Base-by-base conservation (phyloP, 1,284 basidiomycete genomes). In the Leccinum fuscescens region DNA sequence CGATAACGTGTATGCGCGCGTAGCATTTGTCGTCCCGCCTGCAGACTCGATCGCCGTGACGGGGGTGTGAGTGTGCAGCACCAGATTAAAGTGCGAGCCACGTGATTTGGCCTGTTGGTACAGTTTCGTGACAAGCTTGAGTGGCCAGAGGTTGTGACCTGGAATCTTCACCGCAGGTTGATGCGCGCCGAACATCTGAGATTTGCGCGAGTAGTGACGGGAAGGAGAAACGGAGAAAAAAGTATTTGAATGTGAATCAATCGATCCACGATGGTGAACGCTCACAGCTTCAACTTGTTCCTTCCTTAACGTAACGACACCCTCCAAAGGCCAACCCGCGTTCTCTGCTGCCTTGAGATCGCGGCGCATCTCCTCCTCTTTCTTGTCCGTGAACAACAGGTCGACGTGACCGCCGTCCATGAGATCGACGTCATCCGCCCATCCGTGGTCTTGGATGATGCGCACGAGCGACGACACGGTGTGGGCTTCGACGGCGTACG, bases 61-160 rank as follows among this genome's bases (percentile, higher is more conserved):
- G 1, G 89, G 86, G 0, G 90, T 90, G 57, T 80, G 80, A 0
- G 91, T 93, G 69, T 92, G 86, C 9, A 93, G 73, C 4, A 66
- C 64, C 22, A 92, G 75, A 6, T 79, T 67, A 57, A 85, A 73
- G 1, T 67, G 66, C 9, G 49, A 4, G 0, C 61, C 56, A 7
- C 68, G 69, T 11, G 65, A 65, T 50, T 70, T 71, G 1, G 84
- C 78, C 7, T 79, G 69, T 14, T 78, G 72, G 67, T 80, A 92
- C 5, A 93, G 74, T 44, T 83, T 77, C 0, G 88, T 86, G 61
- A 90, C 88, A 50, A 90, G 78, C 67, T 92, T 92, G 63, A 88
- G 80, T 0, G 90, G 91, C 87, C 88, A 93, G 27, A 93, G 69
- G 64, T 91, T 92, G 70, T 86, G 75, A 0, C 80, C 86, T 0